Conservation (phyloP, 257 asterid genomes). For the Parsonsia alboflavescens region DNA sequence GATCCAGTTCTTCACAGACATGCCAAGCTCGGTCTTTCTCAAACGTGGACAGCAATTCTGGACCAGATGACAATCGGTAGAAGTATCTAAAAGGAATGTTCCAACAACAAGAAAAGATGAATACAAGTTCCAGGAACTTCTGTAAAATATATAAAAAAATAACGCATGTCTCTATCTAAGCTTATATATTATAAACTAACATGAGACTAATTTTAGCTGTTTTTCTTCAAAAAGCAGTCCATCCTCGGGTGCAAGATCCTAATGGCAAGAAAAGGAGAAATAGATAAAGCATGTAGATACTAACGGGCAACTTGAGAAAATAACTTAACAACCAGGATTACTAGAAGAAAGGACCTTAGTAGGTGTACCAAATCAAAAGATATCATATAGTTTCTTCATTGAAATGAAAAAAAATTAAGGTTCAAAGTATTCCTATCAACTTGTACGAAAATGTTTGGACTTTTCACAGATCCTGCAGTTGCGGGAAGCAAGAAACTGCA, state of each 20-base stretch:
- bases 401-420: background rate
- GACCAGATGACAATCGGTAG: slow-evolving; percentile 65
- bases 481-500: background rate
- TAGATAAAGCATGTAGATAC: background rate
- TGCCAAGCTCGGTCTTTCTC: slow-evolving; percentile 93
- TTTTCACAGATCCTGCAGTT: background rate
- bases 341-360: background rate
- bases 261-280: background rate
- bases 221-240: background rate
- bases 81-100: slow-evolving; percentile 56
- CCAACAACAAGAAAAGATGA: slow-evolving; percentile 1
- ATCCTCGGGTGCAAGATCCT: background rate
- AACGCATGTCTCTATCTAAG: background rate
- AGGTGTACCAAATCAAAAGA: background rate
- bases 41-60: slow-evolving; percentile 58
- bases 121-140: background rate
- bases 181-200: background rate
- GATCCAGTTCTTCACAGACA: slow-evolving; percentile 69
- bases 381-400: background rate
- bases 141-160: background rate
- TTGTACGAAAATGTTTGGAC: background rate
- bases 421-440: background rate
- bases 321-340: background rate
- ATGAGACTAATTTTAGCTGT: background rate
- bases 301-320: background rate